phyloP scores from a whole-genome alignment of 331 rosid genomes.

The Cydonia oblonga region DNA sequence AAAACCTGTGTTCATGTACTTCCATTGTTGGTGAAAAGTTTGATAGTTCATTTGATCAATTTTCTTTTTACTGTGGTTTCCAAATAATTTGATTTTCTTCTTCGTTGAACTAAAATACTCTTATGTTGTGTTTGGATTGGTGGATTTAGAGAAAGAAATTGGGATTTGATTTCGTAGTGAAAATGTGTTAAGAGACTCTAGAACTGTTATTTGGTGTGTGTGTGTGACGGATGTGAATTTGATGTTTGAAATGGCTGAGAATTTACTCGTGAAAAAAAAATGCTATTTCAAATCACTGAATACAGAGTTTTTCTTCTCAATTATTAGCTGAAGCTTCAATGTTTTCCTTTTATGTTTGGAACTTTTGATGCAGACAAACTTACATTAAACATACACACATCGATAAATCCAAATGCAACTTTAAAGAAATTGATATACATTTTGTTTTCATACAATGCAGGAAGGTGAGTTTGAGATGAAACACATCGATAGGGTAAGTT shows the following conservation, averaged over 20 bases:
- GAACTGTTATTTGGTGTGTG: neutral
- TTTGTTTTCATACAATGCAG: conserved; percentile 22
- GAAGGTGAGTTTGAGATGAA: conserved; percentile 64
- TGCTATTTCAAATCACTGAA: neutral
- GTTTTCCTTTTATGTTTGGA: neutral
- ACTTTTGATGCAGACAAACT: neutral
- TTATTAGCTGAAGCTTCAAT: neutral
- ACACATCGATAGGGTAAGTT: conserved; percentile 35
- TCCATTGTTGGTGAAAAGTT: neutral
- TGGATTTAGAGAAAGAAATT: neutral
- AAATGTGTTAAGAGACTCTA: neutral
- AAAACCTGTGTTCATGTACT: neutral
- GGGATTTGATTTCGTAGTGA: neutral
- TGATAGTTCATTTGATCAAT: neutral
- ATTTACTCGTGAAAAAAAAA: neutral
- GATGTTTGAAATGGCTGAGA: neutral
- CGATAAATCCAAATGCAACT: neutral
- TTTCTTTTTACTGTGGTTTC: neutral
- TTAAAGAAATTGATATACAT: neutral
- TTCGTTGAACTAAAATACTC: neutral
- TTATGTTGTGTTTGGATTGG: neutral
- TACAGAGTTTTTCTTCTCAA: neutral
- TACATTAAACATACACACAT: neutral
- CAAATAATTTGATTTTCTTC: neutral
- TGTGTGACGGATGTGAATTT: neutral